phyloP scores from a whole-genome alignment of 768 basidiomycete genomes.

The Tremella fuciformis region DNA sequence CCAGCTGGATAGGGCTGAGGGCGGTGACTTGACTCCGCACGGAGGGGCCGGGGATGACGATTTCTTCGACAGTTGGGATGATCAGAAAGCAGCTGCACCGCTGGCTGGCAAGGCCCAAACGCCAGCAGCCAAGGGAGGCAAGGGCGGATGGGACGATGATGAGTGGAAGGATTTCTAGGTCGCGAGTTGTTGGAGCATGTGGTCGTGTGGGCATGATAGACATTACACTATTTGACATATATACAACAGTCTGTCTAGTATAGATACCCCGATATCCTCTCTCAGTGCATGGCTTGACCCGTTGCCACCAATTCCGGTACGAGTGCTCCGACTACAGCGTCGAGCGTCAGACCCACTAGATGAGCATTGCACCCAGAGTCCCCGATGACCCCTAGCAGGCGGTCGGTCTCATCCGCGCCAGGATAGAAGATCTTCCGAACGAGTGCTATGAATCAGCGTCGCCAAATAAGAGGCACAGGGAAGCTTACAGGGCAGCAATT shows the following conservation, averaged over 20 bases:
- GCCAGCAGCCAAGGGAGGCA: constrained; percentile 8
- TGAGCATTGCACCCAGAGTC: constrained; percentile 70
- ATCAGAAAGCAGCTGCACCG: constrained; percentile 10
- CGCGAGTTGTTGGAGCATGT: too few relatives aligned
- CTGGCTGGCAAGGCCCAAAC: neutral
- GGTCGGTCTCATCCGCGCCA: neutral
- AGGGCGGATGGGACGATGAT: constrained; percentile 52
- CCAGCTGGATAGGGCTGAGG: constrained; percentile 35
- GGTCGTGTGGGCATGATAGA: too few relatives aligned
- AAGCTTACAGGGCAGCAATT: constrained; percentile 54
- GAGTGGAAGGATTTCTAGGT: constrained; percentile 77
- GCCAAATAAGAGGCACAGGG: neutral
- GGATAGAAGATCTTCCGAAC: constrained; percentile 10
- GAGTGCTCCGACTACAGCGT: constrained; percentile 65
- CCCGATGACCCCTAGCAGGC: constrained; percentile 49
- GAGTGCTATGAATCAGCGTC: neutral
- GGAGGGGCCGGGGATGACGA: constrained; percentile 56
- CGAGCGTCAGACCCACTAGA: constrained; percentile 69
- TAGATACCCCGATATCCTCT: too few relatives aligned
- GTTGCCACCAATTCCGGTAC: constrained; percentile 68
- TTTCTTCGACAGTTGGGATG: constrained; percentile 60
- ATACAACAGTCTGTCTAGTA: too few relatives aligned
- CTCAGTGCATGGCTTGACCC: neutral
- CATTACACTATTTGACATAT: too few relatives aligned
- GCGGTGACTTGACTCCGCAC: constrained; percentile 35